A percentile compares a stretch with the other conserved stretches of the same genome.
These are phyloP conservation scores for Coprinopsis cinerea DNA, from an alignment of 768 basidiomycete genomes.

Conservation along the genomic window DNA sequence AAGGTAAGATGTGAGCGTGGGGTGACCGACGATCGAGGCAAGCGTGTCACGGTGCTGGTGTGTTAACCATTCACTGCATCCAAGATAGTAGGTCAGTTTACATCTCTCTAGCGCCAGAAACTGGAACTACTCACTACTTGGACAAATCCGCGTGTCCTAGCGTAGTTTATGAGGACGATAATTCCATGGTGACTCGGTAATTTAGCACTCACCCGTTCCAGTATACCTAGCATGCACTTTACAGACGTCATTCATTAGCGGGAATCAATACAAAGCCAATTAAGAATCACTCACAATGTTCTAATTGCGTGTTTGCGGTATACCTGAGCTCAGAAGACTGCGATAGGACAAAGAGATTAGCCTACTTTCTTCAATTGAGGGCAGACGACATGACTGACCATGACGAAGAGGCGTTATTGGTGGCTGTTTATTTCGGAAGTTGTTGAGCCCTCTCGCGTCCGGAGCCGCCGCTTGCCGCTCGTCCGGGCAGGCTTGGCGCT, in stretches of 20 bases:
- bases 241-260: constrained; percentile 12
- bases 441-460: constrained; percentile 10
- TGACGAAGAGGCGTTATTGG: constrained; percentile 31
- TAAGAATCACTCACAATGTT: constrained; percentile 65
- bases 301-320: constrained; percentile 93
- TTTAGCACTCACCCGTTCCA: constrained; percentile 72
- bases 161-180: constrained; percentile 10
- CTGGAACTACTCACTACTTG: constrained; percentile 68
- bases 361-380: neutral
- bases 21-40: constrained; percentile 88
- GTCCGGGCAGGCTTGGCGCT: too few species aligned
- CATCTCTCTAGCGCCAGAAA: constrained; percentile 2
- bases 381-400: constrained; percentile 32
- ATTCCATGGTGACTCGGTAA: constrained; percentile 2
- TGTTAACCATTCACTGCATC: constrained; percentile 87
- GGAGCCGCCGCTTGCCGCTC: too few species aligned
- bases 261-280: neutral
- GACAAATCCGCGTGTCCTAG: constrained; percentile 93
- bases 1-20: constrained; percentile 78
- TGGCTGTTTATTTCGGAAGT: constrained; percentile 23
- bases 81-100: constrained; percentile 3
- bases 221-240: constrained; percentile 93
- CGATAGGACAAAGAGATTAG: constrained; percentile 1
- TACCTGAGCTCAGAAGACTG: constrained; percentile 91
- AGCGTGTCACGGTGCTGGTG: constrained; percentile 97